Base-by-base conservation (phyloP, 805 yeast species). In the Sugiyamaella chiloensis region DNA sequence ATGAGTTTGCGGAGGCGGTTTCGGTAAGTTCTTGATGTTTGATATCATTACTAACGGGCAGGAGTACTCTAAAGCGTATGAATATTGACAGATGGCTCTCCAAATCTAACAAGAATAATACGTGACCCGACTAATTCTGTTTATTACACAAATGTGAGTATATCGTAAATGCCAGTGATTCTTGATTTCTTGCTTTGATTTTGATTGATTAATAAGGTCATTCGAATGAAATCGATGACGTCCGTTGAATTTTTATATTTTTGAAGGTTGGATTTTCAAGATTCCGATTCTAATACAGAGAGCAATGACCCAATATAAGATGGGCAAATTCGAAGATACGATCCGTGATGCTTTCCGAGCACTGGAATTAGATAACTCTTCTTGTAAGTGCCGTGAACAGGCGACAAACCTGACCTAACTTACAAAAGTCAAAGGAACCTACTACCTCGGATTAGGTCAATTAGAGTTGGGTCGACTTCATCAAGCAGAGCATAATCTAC, bases 21-120 rank as follows among this genome's bases (percentile, higher is more conserved):
- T 48, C 50, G 46, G 58, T 57, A 40, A 32, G 59, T 57, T 14
- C n/a, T 20, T 19, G 6, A 11, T 23, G n/a, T 21, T 11, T 19
- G 44, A 19, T 3, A 17, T 24, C 23, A 11, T n/a, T 17, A 19
- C 31, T 29, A 41, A 42, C 34, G 6, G n/a, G 30, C 44, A 56
- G 58, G 57, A 52, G 27, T 58, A 59, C 42, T 55, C 61, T 6
- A 54, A 52, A 24, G 62, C 61, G 61, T 59, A 58, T n/a, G 61
- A 42, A 7, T 4, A 16, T n/a, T n/a, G 35, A 16, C 27, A 16
- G 21, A 23, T 14, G 9, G 34, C 23, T 3, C 8, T 12, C 14
- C 5, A 34, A 8, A 40, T 24, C 9, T 24, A 44, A 21, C 12
- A 19, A 51, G 64, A 17, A 52, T 61, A 29, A 50, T 58, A 26